These are phyloP conservation scores for Lactarius psammicola DNA, from an alignment of 768 basidiomycete genomes.

Conservation along the genomic window DNA sequence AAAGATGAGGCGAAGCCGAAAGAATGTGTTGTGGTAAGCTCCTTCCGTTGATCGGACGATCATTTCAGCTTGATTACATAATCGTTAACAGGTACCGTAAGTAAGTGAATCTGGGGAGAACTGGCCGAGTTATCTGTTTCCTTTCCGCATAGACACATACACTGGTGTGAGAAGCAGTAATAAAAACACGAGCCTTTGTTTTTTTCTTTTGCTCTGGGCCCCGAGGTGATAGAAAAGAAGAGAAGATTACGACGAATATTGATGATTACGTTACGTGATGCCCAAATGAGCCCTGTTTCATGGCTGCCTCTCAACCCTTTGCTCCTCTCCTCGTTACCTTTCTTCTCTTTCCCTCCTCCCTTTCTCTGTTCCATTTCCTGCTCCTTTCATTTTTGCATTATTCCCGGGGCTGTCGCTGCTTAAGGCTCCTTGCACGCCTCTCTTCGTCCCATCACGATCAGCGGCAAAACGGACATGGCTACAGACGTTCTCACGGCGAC, in stretches of 20 bases:
- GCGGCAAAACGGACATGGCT: constrained; percentile 30
- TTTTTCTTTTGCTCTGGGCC: not conserved
- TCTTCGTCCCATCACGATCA: not conserved
- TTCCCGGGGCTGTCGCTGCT: not conserved
- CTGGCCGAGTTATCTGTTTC: not conserved
- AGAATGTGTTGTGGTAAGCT: constrained; percentile 79
- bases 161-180: not conserved
- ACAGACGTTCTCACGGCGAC: constrained; percentile 36
- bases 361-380: not conserved
- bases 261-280: constrained; percentile 4
- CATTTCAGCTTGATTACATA: not conserved
- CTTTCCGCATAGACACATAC: not conserved
- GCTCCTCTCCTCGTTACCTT: not conserved
- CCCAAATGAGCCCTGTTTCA: constrained; percentile 1
- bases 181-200: not conserved
- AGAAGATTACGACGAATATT: not conserved
- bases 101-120: constrained; percentile 33
- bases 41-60: constrained; percentile 1
- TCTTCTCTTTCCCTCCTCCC: not conserved
- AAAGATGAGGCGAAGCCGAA: constrained; percentile 89
- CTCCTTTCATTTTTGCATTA: not conserved
- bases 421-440: not conserved
- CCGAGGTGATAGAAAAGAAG: not conserved
- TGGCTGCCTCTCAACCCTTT: not conserved
- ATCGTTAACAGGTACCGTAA: constrained; percentile 46